Percentiles rank a stretch among this genome's conserved stretches.
These are phyloP conservation scores for Diaporthe sp. DNA, from an alignment of 2,329 filamentous ascomycete genomes.

Conservation along the genomic window DNA sequence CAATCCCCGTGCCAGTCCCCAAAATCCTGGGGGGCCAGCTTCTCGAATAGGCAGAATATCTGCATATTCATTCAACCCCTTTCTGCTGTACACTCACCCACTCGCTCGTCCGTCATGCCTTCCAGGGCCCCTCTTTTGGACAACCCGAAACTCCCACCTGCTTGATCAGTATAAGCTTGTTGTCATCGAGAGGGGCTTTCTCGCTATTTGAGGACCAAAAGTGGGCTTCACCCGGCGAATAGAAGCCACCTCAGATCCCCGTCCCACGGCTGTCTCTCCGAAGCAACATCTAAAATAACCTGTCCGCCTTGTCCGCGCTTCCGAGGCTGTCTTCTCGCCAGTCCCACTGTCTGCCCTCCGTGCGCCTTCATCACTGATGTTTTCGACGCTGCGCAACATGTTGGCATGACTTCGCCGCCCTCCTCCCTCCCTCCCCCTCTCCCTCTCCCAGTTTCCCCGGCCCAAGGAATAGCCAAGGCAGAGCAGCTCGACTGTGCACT, in stretches of 20 bases:
- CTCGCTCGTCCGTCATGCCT: not conserved
- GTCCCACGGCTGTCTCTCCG: not conserved
- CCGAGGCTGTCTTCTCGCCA: not conserved
- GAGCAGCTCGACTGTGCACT: not conserved
- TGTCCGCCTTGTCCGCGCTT: slow-evolving; percentile 9
- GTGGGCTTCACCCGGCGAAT: slow-evolving; percentile 25
- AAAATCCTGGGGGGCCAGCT: not conserved
- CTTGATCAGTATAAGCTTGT: slow-evolving; percentile 29
- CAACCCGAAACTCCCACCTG: slow-evolving; percentile 28
- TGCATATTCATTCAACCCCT: slow-evolving; percentile 2
- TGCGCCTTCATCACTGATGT: not conserved
- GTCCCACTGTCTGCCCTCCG: not conserved
- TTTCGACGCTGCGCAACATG: not conserved
- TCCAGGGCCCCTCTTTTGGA: slow-evolving; percentile 27
- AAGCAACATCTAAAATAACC: slow-evolving; percentile 5
- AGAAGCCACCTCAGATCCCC: not conserved
- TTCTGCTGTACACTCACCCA: not conserved
- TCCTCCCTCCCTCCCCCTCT: not conserved
- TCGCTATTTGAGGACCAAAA: slow-evolving; percentile 26
- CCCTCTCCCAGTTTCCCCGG: no score
- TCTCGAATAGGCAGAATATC: slow-evolving; percentile 17
- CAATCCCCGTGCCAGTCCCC: not conserved
- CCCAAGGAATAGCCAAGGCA: not conserved
- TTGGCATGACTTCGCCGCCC: not conserved
- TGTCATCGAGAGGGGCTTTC: not conserved